These are phyloP conservation scores for Amanita rimosa DNA, from an alignment of 768 basidiomycete species.

Conservation along the genomic window DNA sequence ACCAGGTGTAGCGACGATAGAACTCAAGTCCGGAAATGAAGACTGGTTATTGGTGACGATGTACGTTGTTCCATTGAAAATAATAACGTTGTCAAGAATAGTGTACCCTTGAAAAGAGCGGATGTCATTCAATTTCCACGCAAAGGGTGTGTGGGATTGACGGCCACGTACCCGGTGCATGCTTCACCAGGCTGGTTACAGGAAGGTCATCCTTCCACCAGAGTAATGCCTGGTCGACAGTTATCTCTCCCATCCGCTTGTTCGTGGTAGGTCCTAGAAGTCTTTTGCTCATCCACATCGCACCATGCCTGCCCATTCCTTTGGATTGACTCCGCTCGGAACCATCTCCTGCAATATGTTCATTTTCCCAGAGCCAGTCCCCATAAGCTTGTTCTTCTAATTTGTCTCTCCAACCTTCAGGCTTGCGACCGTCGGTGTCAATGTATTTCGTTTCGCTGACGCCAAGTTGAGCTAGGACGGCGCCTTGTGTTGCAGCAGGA, in stretches of 20 bases:
- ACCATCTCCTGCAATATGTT: constrained; percentile 46
- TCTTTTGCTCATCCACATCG: constrained; percentile 30
- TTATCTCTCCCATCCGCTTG: constrained; percentile 19
- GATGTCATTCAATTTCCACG: not conserved
- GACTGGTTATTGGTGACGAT: constrained; percentile 58
- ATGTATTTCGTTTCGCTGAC: constrained; percentile 25
- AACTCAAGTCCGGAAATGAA: constrained; percentile 44
- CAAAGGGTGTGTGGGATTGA: not conserved
- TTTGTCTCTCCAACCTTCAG: constrained; percentile 39
- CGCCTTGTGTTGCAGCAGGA: constrained; percentile 24
- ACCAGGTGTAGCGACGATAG: constrained; percentile 35
- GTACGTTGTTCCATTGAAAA: constrained; percentile 63
- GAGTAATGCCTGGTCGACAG: constrained; percentile 42
- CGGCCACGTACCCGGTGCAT: constrained; percentile 45
- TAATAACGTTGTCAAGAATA: constrained; percentile 70
- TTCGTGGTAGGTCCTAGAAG: constrained; percentile 16
- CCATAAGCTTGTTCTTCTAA: constrained; percentile 60
- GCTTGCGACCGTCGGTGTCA: constrained; percentile 35
- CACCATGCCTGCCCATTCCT: constrained; percentile 29
- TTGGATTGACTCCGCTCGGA: constrained; percentile 32
- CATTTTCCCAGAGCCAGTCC: constrained; percentile 56
- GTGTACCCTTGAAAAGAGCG: constrained; percentile 51
- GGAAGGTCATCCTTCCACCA: constrained; percentile 50
- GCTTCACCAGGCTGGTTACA: constrained; percentile 42
- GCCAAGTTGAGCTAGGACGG: constrained; percentile 27